These are phyloP conservation scores for Psophocarpus tetragonolobus DNA, from an alignment of 306 rosid genomes.

Conservation along the genomic window DNA sequence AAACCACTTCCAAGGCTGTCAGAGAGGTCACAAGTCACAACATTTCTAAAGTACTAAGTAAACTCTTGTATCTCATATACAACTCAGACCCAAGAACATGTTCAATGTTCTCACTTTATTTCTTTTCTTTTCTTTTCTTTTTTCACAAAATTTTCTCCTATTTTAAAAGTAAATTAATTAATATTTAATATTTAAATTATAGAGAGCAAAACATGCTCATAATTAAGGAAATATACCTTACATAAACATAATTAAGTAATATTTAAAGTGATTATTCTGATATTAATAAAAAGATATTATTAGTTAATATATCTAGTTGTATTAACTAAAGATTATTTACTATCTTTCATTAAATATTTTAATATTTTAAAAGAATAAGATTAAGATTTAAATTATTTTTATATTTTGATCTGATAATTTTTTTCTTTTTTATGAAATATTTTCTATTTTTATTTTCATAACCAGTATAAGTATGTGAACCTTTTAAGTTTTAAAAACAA, in stretches of 20 bases:
- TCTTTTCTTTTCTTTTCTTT: not conserved
- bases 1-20: conserved; percentile 35
- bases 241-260: not conserved
- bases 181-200: not conserved
- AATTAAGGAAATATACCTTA: too few relatives aligned
- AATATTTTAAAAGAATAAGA: too few relatives aligned
- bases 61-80: not conserved
- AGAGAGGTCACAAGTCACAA: not conserved
- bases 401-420: not conserved
- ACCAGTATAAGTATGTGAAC: too few relatives aligned
- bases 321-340: too few relatives aligned
- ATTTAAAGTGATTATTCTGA: not conserved
- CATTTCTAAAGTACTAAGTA: not conserved
- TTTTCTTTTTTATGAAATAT: not conserved
- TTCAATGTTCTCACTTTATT: not conserved
- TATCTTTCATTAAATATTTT: too few relatives aligned
- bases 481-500: not conserved
- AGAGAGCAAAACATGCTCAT: not conserved
- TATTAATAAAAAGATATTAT: too few relatives aligned
- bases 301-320: too few relatives aligned
- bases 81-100: not conserved
- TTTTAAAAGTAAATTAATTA: not conserved
- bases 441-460: not conserved
- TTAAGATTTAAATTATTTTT: not conserved
- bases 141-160: not conserved